These are phyloP conservation scores for Berberis vulgaris DNA, from an alignment of 164 flowering plant species.

Conservation along the genomic window DNA sequence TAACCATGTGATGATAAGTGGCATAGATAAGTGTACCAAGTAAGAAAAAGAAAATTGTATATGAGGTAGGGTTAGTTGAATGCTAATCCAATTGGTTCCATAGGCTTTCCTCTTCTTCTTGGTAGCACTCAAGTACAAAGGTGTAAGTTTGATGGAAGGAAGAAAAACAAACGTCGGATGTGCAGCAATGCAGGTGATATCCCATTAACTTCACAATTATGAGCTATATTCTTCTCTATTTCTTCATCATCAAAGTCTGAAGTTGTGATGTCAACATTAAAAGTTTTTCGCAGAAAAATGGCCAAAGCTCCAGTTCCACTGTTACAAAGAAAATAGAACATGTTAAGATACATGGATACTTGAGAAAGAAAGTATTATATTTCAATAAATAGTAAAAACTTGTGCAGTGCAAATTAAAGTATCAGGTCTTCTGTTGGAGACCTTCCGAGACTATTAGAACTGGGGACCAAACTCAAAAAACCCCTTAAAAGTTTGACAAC, in stretches of 20 bases:
- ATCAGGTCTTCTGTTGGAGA: too few species aligned
- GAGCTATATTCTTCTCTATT: slow-evolving; percentile 79
- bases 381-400: too few species aligned
- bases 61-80: too few species aligned
- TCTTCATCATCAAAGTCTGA: slow-evolving; percentile 85
- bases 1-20: too few species aligned
- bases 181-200: slow-evolving; percentile 69
- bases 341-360: not conserved
- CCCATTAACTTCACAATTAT: slow-evolving; percentile 71
- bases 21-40: too few species aligned
- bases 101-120: not conserved
- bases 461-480: too few species aligned
- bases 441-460: too few species aligned
- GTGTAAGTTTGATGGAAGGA: not conserved
- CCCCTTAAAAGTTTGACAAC: too few species aligned
- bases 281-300: slow-evolving; percentile 58
- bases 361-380: too few species aligned
- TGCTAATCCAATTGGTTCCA: not conserved
- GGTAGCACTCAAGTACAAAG: not conserved
- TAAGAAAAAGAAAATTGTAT: too few species aligned
- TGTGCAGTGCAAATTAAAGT: too few species aligned
- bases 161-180: slow-evolving; percentile 56
- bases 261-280: slow-evolving; percentile 74
- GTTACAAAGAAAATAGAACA: slow-evolving; percentile 11
- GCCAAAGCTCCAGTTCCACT: slow-evolving; percentile 99